These are phyloP conservation scores for Dimargaris xerosporica DNA, from an alignment of 192 early-diverging fungal species.

Conservation along the genomic window DNA sequence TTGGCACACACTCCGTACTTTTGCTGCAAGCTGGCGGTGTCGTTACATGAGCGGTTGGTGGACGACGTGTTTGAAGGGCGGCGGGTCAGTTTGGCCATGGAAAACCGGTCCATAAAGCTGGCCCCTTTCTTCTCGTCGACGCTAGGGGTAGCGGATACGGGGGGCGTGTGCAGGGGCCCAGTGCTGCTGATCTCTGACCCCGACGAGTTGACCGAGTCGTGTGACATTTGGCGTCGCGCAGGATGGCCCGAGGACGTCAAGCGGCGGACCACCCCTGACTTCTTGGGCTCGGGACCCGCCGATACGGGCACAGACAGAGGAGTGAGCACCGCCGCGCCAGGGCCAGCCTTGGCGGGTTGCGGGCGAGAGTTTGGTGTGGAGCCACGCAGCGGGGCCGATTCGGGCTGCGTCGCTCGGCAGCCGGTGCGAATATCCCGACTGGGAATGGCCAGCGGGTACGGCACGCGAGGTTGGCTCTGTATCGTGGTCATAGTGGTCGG, in stretches of 20 bases:
- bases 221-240: neutral
- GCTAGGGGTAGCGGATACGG: neutral
- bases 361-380: neutral
- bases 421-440: neutral
- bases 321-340: neutral
- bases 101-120: constrained; percentile 9
- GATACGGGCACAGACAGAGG: neutral
- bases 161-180: neutral
- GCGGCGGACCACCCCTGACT: neutral
- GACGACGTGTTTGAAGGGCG: neutral
- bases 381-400: neutral
- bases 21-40: constrained; percentile 19
- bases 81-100: constrained; percentile 12
- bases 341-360: neutral
- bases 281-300: neutral
- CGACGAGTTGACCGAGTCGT: neutral
- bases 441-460: constrained; percentile 6
- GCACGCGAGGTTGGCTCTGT: constrained; percentile 1
- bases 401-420: neutral
- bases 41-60: neutral
- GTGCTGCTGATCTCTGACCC: neutral
- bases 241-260: neutral
- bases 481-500: constrained; percentile 12
- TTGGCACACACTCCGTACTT: constrained; percentile 72
- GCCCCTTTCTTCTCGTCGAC: neutral